Conservation (phyloP, 805 yeast species). For the Ogataea methanolica region DNA sequence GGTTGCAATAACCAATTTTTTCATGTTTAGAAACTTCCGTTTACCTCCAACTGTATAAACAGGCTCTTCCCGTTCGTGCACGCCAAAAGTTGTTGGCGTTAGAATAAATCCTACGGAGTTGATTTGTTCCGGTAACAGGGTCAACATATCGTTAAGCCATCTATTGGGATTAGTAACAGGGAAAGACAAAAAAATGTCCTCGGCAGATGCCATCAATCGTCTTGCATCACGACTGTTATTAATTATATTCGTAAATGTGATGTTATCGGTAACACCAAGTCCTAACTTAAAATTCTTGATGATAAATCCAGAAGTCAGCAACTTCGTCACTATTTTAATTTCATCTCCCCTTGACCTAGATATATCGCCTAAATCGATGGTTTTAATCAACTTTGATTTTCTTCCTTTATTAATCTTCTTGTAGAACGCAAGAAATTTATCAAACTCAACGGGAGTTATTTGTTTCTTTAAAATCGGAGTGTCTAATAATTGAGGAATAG, state of each 20-base stretch:
- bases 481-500: constrained; percentile 9
- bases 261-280: constrained; percentile 7
- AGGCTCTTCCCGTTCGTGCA: no score
- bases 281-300: constrained; percentile 4
- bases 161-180: constrained; percentile 10
- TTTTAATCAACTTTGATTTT: constrained; percentile 3
- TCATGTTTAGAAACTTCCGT: no score
- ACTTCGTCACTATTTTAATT: constrained; percentile 11
- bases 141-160: not conserved
- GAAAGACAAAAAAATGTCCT: constrained; percentile 9
- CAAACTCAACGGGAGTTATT: constrained; percentile 9
- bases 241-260: constrained; percentile 5
- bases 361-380: constrained; percentile 5
- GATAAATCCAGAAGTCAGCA: constrained; percentile 9
- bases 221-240: constrained; percentile 7
- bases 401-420: constrained; percentile 6
- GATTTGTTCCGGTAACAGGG: no score
- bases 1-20: no score
- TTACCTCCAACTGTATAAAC: no score
- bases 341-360: constrained; percentile 8
- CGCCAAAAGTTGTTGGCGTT: no score
- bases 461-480: constrained; percentile 7
- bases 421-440: constrained; percentile 11
- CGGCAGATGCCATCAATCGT: constrained; percentile 5
- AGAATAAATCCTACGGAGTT: no score